These are phyloP conservation scores for Cubamyces lactineus DNA, from an alignment of 768 basidiomycete species.

Conservation along the genomic window DNA sequence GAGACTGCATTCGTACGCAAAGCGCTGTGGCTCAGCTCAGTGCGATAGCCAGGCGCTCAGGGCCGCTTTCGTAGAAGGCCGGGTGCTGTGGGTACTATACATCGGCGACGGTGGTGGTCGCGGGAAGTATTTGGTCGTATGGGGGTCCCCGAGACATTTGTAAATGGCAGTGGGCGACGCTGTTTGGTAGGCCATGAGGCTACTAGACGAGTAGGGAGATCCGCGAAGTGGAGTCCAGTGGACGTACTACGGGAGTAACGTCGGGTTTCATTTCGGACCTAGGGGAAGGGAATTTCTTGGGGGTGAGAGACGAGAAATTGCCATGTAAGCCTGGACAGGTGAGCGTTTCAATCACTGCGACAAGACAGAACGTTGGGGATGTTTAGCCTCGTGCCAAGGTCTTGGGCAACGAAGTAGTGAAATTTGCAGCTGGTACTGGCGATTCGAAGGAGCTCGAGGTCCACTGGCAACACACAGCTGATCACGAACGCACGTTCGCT, in stretches of 20 bases:
- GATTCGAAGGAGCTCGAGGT: too few relatives aligned
- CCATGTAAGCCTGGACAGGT: too few relatives aligned
- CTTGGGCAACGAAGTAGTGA: neutral
- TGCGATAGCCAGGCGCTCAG: neutral
- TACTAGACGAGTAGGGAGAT: constrained; percentile 16
- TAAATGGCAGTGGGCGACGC: neutral
- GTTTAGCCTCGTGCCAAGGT: constrained; percentile 1
- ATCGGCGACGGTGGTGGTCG: neutral
- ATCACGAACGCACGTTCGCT: constrained; percentile 12
- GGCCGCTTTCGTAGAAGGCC: neutral
- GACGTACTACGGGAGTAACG: constrained; percentile 15
- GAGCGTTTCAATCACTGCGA: too few relatives aligned
- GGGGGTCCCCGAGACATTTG: neutral
- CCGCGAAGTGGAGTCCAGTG: constrained; percentile 7
- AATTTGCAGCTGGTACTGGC: neutral
- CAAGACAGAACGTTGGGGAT: neutral
- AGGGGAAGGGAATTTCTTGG: too few relatives aligned
- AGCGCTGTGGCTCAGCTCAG: neutral
- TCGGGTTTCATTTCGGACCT: constrained; percentile 13
- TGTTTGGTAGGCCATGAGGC: constrained; percentile 2
- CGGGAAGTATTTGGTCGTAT: constrained; percentile 17
- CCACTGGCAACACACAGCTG: neutral
- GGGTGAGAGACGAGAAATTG: too few relatives aligned
- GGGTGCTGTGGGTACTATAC: neutral
- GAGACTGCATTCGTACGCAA: neutral